These are phyloP conservation scores for Colletotrichum sp. DNA, from an alignment of 2,329 filamentous ascomycete species.

Conservation along the genomic window DNA sequence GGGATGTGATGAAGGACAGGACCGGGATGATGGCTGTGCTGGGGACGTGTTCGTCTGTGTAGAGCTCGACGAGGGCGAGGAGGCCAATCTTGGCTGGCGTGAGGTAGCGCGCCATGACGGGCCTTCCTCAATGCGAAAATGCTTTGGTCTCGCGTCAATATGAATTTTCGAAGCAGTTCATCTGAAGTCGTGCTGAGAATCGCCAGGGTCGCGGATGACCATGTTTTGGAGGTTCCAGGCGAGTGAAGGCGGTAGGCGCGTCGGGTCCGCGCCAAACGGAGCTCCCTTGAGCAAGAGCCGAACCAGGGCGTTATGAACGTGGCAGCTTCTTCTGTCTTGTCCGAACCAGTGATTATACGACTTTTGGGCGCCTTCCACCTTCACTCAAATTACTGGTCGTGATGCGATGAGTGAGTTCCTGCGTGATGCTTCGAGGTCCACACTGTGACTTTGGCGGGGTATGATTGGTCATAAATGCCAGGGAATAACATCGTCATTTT, in stretches of 20 bases:
- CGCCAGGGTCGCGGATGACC: background rate
- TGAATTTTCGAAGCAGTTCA: background rate
- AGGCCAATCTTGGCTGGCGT: conserved; percentile 90
- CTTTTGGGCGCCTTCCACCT: background rate
- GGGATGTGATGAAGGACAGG: conserved; percentile 78
- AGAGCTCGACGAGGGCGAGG: conserved; percentile 81
- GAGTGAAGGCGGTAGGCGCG: background rate
- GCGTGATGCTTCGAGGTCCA: background rate
- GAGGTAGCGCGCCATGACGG: conserved; percentile 76
- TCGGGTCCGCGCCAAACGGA: background rate
- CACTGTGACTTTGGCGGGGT: background rate
- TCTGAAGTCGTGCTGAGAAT: background rate
- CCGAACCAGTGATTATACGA: no score
- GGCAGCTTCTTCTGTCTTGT: background rate
- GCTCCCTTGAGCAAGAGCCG: background rate
- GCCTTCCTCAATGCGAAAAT: background rate
- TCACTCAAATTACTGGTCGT: background rate
- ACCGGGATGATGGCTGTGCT: conserved; percentile 75
- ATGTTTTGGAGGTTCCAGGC: background rate
- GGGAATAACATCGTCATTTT: background rate
- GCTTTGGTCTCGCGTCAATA: background rate
- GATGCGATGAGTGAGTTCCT: conserved; percentile 5
- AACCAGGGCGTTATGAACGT: background rate
- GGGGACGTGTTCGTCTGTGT: conserved; percentile 74
- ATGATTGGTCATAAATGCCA: conserved; percentile 1